Evolutionary conservation across 352 stramenopile species (phyloP), one percentile per base, ranked within the genome.

Genomic region (Globisporangium yorkense): DNA sequence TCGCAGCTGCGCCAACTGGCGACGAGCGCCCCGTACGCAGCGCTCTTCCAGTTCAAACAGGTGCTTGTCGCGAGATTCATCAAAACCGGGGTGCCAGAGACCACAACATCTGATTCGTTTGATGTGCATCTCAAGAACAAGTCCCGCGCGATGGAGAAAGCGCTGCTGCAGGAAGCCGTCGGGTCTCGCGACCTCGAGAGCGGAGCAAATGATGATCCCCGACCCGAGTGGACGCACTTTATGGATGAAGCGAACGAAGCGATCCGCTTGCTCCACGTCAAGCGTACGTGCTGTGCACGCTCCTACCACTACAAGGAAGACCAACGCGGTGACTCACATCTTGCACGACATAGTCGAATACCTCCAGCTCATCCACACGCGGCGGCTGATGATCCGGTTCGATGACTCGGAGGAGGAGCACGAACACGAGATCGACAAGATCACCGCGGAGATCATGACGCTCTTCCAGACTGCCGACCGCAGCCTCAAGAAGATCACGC

Each of bases 311-410:
- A 18, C 45, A 33, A n/a, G 15, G 41, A 20, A 15, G 8, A 39
- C 12, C 52, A 21, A 24, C 1, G 37, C 21, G 24, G 13, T 50
- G 10, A 41, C 53, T 51, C 6, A 10, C 5, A 51, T 40, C 12
- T 21, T 16, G 10, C 15, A 45, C 21, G 24, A 20, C 52, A 10
- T 37, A 93, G 84, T 93, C 56, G 81, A 92, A 27, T 93, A 92
- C 48, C 70, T 93, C 35, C 79, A 92, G 60, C 65, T 90, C 47
- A 56, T 93, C 24, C 84, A 93, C 62, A 90, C 80, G 44, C 58
- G 81, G 45, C 66, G 84, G 10, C 71, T 93, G 8, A 92, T 93
- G 84, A 88, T 93, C 54, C 77, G 84, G 16, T 93, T 93, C 45
- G 76, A 92, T 48, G 68, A 87, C 43, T 70, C 74, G 0, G 84